A percentile compares a stretch with the other conserved stretches of the same genome.
phyloP scores from a whole-genome alignment of 208 protist genomes.

The Vickermania spadyakhi region DNA sequence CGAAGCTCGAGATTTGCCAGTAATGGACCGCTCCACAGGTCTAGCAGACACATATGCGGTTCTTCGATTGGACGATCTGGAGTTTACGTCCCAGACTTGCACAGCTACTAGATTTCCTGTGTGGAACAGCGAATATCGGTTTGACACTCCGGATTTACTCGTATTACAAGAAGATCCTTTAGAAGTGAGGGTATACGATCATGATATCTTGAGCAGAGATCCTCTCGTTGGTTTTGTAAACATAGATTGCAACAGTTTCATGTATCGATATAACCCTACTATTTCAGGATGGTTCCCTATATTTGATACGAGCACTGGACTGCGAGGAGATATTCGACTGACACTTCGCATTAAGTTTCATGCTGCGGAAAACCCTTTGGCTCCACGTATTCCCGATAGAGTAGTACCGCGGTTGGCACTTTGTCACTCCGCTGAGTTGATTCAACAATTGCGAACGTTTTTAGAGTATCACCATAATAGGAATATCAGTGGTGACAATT shows the following conservation, averaged over 20 bases:
- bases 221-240: slow-evolving; percentile 92
- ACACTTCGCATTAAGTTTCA: slow-evolving; percentile 87
- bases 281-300: slow-evolving; percentile 90
- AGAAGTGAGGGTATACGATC: slow-evolving; percentile 92
- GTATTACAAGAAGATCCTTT: slow-evolving; percentile 92
- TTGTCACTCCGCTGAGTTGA: not conserved
- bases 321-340: slow-evolving; percentile 82
- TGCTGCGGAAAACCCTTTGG: slow-evolving; percentile 78
- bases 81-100: slow-evolving; percentile 71
- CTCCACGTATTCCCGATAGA: slow-evolving; percentile 56
- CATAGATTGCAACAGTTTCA: slow-evolving; percentile 89
- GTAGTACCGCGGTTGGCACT: slow-evolving; percentile 26
- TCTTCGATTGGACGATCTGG: slow-evolving; percentile 60
- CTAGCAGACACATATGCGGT: slow-evolving; percentile 88
- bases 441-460: not conserved
- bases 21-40: slow-evolving; percentile 85
- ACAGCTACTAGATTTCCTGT: slow-evolving; percentile 69
- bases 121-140: slow-evolving; percentile 74
- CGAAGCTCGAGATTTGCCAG: slow-evolving; percentile 84
- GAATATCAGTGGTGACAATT: not conserved
- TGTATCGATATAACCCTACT: slow-evolving; percentile 47
- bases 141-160: slow-evolving; percentile 79
- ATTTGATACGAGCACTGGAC: slow-evolving; percentile 65
- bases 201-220: slow-evolving; percentile 93
- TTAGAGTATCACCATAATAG: not conserved